Base-by-base conservation (phyloP, 2,329 filamentous ascomycete species). In the Cercospora beticola region DNA sequence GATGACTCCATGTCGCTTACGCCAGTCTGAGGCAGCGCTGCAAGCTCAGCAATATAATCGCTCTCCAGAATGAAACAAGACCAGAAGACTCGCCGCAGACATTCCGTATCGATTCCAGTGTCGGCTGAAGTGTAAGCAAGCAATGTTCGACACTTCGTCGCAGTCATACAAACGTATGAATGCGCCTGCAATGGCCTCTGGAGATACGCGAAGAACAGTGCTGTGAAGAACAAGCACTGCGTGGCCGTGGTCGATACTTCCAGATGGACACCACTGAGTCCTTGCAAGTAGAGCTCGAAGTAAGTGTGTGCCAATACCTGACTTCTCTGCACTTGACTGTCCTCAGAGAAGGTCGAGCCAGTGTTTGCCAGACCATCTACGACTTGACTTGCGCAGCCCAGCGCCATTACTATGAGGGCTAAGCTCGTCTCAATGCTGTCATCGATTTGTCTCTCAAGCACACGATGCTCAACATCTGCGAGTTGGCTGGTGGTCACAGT, bases 71-170 rank as follows among this genome's bases (percentile, higher is more conserved):
- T 65, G 60, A 64, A 69, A 49, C 68, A 69, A 10, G 68, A 67
- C 68, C 68, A 69, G 56, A 70, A 70, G 7, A 70, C 65, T 56
- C 68, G 43, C 21, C 66, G 65, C 10, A 68, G 49, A 23, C 66
- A 68, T 43, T 70, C 65, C 0, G 68, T 70, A 28, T 70, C 68
- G 14, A 64, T 52, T 2, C 68, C 68, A 1, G 68, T 60, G 18
- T 70, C 66, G 18, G 68, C 66, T 12, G 68, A 70, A n/a, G 68
- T 63, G 59, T 70, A 70, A 14, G 64, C 67, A 16, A 69, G 59
- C 23, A 69, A 28, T 5, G 66, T 62, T 8, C 68, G 64, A 31
- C 68, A 69, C 56, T 69, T 69, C 14, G 49, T 63, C 9, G 68
- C 68, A 9, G 68, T 64, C 56, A 65, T 69, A 40, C 64, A 64